A percentile compares a stretch with the other conserved stretches of the same genome.
Conservation (phyloP, 805 yeast genomes). For the Candida loeiensis region DNA sequence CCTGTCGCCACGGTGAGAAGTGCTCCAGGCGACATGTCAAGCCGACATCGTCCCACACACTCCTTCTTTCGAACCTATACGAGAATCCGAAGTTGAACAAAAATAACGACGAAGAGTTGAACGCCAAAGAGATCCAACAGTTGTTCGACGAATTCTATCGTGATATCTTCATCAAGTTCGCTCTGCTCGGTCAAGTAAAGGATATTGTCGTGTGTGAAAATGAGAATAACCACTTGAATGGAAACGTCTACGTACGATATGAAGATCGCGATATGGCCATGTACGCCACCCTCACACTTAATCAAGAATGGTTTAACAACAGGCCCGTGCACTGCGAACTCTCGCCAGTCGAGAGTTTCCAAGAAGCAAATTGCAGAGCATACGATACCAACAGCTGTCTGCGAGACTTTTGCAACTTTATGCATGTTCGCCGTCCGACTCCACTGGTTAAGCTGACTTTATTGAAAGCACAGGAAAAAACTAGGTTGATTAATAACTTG, state of each 20-base stretch:
- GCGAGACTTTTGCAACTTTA: constrained; percentile 83
- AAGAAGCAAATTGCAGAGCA: constrained; percentile 73
- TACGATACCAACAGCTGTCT: constrained; percentile 61
- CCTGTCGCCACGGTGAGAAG: constrained; percentile 88
- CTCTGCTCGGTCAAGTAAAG: constrained; percentile 47
- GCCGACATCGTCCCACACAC: constrained; percentile 63
- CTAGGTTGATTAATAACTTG: constrained; percentile 17
- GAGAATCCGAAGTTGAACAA: constrained; percentile 52
- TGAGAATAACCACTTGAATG: constrained; percentile 74
- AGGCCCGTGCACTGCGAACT: constrained; percentile 78
- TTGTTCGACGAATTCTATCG: constrained; percentile 61
- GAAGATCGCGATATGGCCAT: constrained; percentile 53
- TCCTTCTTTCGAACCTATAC: constrained; percentile 62
- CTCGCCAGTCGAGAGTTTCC: constrained; percentile 67
- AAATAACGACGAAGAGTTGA: constrained; percentile 29
- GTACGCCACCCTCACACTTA: constrained; percentile 57
- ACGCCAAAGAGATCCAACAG: constrained; percentile 37
- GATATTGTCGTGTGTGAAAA: constrained; percentile 78
- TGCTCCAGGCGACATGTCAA: constrained; percentile 72
- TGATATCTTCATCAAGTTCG: constrained; percentile 67
- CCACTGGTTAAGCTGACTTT: constrained; percentile 40
- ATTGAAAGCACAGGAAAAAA: constrained; percentile 35
- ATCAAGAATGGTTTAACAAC: constrained; percentile 77
- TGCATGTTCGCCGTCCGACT: constrained; percentile 67
- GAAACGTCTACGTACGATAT: constrained; percentile 78